Evolutionary conservation across 208 protist species (phyloP), one percentile per base, ranked within the genome.

Genomic region (Porcisia deanei): DNA sequence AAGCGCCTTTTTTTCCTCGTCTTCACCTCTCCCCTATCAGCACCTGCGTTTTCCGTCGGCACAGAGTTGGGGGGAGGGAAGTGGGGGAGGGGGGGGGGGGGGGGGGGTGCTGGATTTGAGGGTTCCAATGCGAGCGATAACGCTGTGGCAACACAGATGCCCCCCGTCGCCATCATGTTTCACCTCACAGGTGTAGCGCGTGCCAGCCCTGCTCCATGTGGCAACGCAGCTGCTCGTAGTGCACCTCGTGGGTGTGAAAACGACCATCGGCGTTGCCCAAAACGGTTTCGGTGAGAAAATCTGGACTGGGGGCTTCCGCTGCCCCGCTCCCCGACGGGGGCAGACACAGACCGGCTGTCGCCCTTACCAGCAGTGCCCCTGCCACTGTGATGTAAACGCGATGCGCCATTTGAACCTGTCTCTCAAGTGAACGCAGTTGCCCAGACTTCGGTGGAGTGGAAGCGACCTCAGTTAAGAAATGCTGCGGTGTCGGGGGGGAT

Each of bases 131-230:
- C 61, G 22, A 37, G 49, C 52, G 70, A 41, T n/a, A 25, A 58
- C 47, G 43, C 60, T n/a, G n/a, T 25, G 3, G 60, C 25, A 43
- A n/a, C 61, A 68, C 34, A 37, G 53, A 54, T 67, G 63, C 37
- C 16, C 9, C 4, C 57, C 34, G n/a, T 25, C 9, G 16, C 37
- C 25, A 25, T 65, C 59, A 67, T 55, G 30, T 58, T 12, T 43
- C 58, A 10, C 71, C 71, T 59, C 25, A 67, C 67, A 6, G 47
- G n/a, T 69, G 53, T 69, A 77, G 52, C 49, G 59, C 49, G n/a
- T 76, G 66, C 78, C 71, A 73, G 25, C 60, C 72, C 66, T 66
- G 45, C 72, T 82, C 72, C 66, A 77, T 65, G 55, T 82, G 78
- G 30, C 75, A 71, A 14, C 72, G 59, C 73, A 82, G 67, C 65